phyloP scores from a whole-genome alignment of 306 rosid genomes.

The Cucurbita argyrosperma region DNA sequence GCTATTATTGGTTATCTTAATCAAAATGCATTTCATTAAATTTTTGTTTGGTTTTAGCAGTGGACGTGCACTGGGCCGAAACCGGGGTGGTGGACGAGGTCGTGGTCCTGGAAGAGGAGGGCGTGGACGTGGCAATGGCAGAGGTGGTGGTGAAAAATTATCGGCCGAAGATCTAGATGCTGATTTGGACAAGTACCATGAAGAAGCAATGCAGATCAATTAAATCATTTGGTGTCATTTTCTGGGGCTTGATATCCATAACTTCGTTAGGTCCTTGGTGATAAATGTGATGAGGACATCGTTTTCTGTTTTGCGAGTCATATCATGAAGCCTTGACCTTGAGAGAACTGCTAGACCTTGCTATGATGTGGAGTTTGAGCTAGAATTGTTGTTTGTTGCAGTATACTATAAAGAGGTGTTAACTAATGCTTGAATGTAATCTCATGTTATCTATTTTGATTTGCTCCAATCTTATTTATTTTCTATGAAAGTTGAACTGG shows the following conservation, averaged over 20 bases:
- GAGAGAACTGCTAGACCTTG: neutral
- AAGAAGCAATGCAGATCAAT: conserved; percentile 64
- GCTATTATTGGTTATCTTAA: neutral
- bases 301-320: neutral
- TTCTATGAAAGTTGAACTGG: neutral
- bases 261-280: neutral
- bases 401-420: neutral
- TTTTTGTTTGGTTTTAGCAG: conserved; percentile 23
- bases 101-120: conserved; percentile 40
- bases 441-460: neutral
- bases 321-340: conserved; percentile 2
- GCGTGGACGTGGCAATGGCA: conserved; percentile 20
- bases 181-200: conserved; percentile 88
- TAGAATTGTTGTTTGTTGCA: conserved; percentile 2
- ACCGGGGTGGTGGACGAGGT: conserved; percentile 38
- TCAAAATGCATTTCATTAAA: neutral
- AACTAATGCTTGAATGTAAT: neutral
- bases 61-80: conserved; percentile 49
- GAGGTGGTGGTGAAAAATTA: conserved; percentile 55
- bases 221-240: conserved; percentile 33
- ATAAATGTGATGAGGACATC: neutral
- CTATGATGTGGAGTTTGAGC: conserved; percentile 3
- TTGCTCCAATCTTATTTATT: neutral
- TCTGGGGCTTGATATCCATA: conserved; percentile 6
- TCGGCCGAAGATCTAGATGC: conserved; percentile 95